Evolutionary conservation across 495 filamentous ascomycete genomes (phyloP).

Genomic region (Rostrohypoxylon terebratum): DNA sequence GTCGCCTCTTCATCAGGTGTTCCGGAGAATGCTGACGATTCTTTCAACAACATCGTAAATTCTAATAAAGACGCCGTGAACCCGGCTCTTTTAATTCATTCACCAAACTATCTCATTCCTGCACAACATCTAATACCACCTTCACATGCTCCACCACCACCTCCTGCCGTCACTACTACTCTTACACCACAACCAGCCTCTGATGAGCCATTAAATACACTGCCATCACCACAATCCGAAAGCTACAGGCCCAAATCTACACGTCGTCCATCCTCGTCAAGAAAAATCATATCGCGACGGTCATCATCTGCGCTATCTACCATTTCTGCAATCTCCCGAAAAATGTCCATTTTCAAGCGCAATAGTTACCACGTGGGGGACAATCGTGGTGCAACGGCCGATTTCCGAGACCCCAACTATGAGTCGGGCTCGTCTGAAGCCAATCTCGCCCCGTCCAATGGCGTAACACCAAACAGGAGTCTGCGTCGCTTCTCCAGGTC

Average conservation of each 20-base stretch:
- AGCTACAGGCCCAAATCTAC: conserved; percentile 47
- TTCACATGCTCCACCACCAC: conserved; percentile 42
- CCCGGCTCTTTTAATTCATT: conserved; percentile 33
- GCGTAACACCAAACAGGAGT: conserved; percentile 27
- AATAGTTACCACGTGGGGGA: conserved; percentile 44
- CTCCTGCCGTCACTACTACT: conserved; percentile 40
- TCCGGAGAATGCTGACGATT: conserved; percentile 40
- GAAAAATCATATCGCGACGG: conserved; percentile 29
- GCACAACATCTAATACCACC: conserved; percentile 35
- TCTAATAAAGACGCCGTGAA: conserved; percentile 38
- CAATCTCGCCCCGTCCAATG: conserved; percentile 37
- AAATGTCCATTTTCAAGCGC: conserved; percentile 50
- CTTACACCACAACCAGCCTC: conserved; percentile 9
- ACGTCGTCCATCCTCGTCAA: conserved; percentile 34
- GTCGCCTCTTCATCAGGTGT: conserved; percentile 29
- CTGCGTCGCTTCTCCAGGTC: conserved; percentile 61
- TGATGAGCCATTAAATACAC: conserved; percentile 55
- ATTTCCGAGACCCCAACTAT: conserved; percentile 40
- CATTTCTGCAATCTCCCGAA: conserved; percentile 21
- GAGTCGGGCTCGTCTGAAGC: conserved; percentile 41
- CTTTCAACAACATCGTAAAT: conserved; percentile 28
- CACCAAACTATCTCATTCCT: conserved; percentile 40
- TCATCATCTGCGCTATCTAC: conserved; percentile 45
- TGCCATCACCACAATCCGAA: conserved; percentile 45
- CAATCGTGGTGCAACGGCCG: conserved; percentile 27